Evolutionary conservation across 2,329 filamentous ascomycete species (phyloP).

Genomic region (Fusarium sp.): DNA sequence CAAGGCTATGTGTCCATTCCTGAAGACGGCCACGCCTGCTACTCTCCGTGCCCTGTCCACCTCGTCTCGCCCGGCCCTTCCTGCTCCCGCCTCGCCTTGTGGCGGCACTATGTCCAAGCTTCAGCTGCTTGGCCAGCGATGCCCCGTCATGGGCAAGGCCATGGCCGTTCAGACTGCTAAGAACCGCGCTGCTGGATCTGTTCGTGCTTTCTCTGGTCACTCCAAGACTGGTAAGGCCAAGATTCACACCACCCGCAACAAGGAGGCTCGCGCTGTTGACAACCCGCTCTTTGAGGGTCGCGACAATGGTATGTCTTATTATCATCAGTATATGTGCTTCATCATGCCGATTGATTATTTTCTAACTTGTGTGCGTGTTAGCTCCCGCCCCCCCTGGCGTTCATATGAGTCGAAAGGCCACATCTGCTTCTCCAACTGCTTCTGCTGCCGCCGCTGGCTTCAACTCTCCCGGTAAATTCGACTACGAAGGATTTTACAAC

Average conservation of each 20-base stretch:
- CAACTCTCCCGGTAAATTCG: constrained; percentile 72
- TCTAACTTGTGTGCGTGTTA: constrained; percentile 26
- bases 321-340: not conserved
- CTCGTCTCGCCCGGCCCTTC: constrained; percentile 63
- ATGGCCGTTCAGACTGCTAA: constrained; percentile 84
- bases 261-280: constrained; percentile 84
- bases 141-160: constrained; percentile 98
- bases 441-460: constrained; percentile 43
- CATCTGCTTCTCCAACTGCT: constrained; percentile 42
- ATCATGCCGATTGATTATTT: constrained; percentile 1
- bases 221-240: constrained; percentile 73
- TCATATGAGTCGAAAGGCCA: constrained; percentile 42
- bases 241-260: constrained; percentile 83
- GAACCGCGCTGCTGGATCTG: constrained; percentile 62
- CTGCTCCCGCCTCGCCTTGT: constrained; percentile 69
- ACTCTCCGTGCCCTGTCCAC: constrained; percentile 91
- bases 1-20: constrained; percentile 95
- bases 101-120: constrained; percentile 97
- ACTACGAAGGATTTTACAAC: constrained; percentile 92
- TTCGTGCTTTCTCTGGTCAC: constrained; percentile 65
- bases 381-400: constrained; percentile 45
- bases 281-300: constrained; percentile 62
- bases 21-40: constrained; percentile 93
- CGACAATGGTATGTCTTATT: constrained; percentile 63
- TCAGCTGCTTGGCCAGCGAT: constrained; percentile 92